Percentiles rank a stretch among this genome's conserved stretches.
Conservation (phyloP, 2,329 filamentous ascomycete genomes). For the Metarhizium sp. region DNA sequence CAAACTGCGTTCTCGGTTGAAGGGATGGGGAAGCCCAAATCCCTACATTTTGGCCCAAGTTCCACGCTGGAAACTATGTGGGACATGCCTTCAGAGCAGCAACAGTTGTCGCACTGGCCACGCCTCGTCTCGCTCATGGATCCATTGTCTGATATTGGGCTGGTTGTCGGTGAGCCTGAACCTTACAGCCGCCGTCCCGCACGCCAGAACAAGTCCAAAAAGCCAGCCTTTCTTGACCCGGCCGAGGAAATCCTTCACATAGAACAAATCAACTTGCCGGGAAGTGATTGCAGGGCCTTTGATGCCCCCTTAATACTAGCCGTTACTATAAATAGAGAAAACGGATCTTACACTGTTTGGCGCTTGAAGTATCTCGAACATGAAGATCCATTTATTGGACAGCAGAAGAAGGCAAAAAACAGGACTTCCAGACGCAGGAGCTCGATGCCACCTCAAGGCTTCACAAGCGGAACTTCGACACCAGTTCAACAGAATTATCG, state of each 20-base stretch:
- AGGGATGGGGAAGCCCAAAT: constrained; percentile 45
- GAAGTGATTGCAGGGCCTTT: constrained; percentile 21
- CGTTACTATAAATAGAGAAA: constrained; percentile 71
- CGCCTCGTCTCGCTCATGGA: constrained; percentile 77
- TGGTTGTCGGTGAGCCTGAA: constrained; percentile 59
- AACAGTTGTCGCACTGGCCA: constrained; percentile 52
- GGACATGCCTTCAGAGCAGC: constrained; percentile 42
- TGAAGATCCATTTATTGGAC: constrained; percentile 44
- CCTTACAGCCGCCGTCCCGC: constrained; percentile 19
- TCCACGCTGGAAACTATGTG: constrained; percentile 49
- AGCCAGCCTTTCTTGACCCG: constrained; percentile 53
- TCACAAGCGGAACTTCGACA: constrained; percentile 66
- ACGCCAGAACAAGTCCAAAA: constrained; percentile 27
- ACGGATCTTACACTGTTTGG: constrained; percentile 77
- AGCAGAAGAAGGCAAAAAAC: constrained; percentile 35
- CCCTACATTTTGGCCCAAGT: constrained; percentile 40
- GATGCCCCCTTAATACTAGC: constrained; percentile 57
- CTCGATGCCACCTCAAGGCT: constrained; percentile 57
- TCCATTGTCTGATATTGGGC: constrained; percentile 74
- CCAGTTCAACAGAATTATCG: constrained; percentile 62
- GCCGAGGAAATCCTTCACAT: constrained; percentile 80
- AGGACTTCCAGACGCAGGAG: constrained; percentile 45
- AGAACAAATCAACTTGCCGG: constrained; percentile 55
- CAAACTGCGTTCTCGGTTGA: constrained; percentile 47
- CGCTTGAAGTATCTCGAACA: constrained; percentile 67